Conservation (phyloP, 495 filamentous ascomycete genomes). For the Neurospora sp. region DNA sequence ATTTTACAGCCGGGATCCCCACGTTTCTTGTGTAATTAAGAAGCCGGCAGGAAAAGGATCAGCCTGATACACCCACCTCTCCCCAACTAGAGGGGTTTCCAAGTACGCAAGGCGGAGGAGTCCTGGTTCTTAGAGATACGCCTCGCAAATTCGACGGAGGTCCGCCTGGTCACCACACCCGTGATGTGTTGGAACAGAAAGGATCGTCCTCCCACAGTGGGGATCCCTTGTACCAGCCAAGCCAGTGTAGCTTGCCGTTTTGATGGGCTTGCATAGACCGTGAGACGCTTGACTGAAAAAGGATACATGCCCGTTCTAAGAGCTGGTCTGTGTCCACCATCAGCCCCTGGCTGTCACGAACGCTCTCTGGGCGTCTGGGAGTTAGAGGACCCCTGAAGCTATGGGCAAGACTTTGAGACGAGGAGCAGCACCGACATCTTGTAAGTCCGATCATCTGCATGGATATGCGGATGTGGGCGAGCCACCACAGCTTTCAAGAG, state of each 20-base stretch:
- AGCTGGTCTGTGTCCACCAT: constrained; percentile 15
- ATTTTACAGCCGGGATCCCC: neutral
- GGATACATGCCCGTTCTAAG: constrained; percentile 20
- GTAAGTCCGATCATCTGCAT: constrained; percentile 14
- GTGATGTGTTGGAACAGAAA: neutral
- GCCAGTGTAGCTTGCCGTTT: constrained; percentile 13
- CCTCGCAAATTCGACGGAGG: neutral
- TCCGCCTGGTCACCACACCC: neutral
- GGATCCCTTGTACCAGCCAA: constrained; percentile 6
- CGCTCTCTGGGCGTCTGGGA: constrained; percentile 21
- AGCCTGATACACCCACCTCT: neutral
- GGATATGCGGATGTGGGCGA: constrained; percentile 15
- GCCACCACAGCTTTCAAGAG: constrained; percentile 24
- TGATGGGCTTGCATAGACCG: constrained; percentile 16
- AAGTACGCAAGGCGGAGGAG: neutral
- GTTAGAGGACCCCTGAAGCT: constrained; percentile 18
- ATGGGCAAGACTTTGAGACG: constrained; percentile 39
- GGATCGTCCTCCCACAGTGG: neutral
- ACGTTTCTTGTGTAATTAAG: neutral
- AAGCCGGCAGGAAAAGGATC: neutral
- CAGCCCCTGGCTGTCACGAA: constrained; percentile 14
- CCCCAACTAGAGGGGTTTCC: neutral
- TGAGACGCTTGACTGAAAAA: constrained; percentile 19
- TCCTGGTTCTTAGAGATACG: neutral
- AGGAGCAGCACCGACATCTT: constrained; percentile 28